Conservation (phyloP, 202 grass and related monocot genomes). For the Panicum hallii region DNA sequence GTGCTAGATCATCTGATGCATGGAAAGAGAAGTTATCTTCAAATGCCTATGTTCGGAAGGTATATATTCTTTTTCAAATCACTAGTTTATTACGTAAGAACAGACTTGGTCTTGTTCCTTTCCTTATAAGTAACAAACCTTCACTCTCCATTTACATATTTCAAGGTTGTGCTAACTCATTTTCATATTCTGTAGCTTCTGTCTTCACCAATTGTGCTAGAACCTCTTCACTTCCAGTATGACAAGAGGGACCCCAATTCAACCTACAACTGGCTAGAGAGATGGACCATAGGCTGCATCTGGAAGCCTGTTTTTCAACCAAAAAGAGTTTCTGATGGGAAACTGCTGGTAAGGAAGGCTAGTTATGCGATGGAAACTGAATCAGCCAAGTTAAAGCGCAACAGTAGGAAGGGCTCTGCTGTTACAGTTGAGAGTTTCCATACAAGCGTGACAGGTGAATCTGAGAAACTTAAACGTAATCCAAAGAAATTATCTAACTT, state of each 20-base stretch:
- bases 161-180: conserved; percentile 31
- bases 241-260: conserved; percentile 77
- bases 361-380: conserved; percentile 85
- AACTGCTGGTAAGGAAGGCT: conserved; percentile 53
- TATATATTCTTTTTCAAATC: conserved; percentile 41
- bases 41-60: conserved; percentile 80
- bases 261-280: conserved; percentile 74
- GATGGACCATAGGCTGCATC: conserved; percentile 70
- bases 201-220: conserved; percentile 53
- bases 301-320: conserved; percentile 68
- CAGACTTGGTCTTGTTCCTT: conserved; percentile 2
- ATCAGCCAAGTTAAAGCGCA: conserved; percentile 85
- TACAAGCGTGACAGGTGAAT: conserved; percentile 47
- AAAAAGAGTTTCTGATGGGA: conserved; percentile 66
- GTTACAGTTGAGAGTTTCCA: conserved; percentile 48
- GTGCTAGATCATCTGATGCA: conserved; percentile 41
- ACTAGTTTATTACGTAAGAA: conserved; percentile 9
- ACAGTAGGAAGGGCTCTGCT: conserved; percentile 51
- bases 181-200: conserved; percentile 64
- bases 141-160: conserved; percentile 36
- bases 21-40: conserved; percentile 82
- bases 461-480: conserved; percentile 65
- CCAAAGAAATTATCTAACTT: conserved; percentile 50
- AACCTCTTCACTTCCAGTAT: conserved; percentile 78
- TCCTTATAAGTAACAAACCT: conserved; percentile 6